These are phyloP conservation scores for Cylindrodendrum hubeiense DNA, from an alignment of 2,329 filamentous ascomycete genomes.

Conservation along the genomic window DNA sequence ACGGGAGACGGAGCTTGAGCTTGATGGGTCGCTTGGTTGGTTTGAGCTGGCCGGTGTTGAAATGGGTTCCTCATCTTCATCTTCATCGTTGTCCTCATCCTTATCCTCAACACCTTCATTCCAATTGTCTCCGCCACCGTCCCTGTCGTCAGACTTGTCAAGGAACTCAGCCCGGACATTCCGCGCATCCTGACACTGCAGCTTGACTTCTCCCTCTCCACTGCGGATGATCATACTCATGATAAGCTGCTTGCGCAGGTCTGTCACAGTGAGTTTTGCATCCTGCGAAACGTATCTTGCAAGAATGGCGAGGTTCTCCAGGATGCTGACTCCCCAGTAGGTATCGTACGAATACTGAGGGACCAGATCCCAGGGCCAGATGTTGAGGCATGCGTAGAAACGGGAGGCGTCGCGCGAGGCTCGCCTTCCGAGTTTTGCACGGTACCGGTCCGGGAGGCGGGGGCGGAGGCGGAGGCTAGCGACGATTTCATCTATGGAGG, in stretches of 20 bases:
- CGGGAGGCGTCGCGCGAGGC: background rate
- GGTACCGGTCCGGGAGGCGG: background rate
- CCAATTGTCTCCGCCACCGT: background rate
- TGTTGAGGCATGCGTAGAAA: background rate
- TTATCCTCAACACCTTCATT: background rate
- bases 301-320: background rate
- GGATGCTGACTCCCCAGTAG: background rate
- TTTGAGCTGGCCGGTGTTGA: too few relatives aligned
- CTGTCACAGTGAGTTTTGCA: background rate
- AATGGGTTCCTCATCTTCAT: too few relatives aligned
- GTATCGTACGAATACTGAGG: background rate
- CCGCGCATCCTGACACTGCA: background rate
- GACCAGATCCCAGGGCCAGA: background rate
- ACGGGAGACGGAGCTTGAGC: too few relatives aligned
- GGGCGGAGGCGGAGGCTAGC: background rate
- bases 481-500: background rate
- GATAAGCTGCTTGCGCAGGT: background rate
- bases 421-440: background rate
- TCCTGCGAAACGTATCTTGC: background rate
- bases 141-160: background rate
- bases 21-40: too few relatives aligned
- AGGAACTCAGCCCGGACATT: background rate
- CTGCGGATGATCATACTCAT: background rate
- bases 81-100: too few relatives aligned
- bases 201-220: background rate